A percentile compares a stretch with the other conserved stretches of the same genome.
Evolutionary conservation across 129 eudicot genomes (phyloP).

Genomic region (Solidago caesia): DNA sequence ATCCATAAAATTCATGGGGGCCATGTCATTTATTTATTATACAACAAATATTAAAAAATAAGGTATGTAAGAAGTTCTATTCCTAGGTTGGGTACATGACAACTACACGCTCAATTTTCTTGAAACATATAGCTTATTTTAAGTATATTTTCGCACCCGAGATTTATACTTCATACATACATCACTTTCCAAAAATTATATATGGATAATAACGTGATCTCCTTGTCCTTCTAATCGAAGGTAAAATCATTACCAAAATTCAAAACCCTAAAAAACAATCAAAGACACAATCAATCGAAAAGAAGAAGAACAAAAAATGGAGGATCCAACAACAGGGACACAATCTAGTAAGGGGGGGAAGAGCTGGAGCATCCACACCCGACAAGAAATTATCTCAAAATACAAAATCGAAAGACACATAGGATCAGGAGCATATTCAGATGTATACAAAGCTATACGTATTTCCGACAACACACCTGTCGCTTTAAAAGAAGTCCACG

Average conservation of each 20-base stretch:
- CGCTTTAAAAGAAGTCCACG: slow-evolving; percentile 93
- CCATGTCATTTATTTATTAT: no score
- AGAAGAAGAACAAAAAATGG: slow-evolving; percentile 27
- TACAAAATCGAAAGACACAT: slow-evolving; percentile 62
- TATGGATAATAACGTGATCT: background rate
- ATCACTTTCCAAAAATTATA: no score
- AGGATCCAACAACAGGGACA: slow-evolving; percentile 38
- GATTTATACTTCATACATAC: no score
- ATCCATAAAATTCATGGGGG: no score
- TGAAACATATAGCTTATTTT: no score
- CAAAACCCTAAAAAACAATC: slow-evolving; percentile 19
- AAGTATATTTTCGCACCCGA: no score
- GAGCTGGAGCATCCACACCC: slow-evolving; percentile 98
- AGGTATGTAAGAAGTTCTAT: no score
- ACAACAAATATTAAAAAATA: no score
- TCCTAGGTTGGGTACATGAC: no score
- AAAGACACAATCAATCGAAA: no score
- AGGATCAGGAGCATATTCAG: slow-evolving; percentile 92
- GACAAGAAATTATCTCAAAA: slow-evolving; percentile 68
- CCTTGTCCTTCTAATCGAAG: background rate
- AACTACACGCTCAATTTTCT: no score
- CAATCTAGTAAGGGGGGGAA: slow-evolving; percentile 24
- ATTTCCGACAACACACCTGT: slow-evolving; percentile 62
- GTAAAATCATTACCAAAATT: background rate
- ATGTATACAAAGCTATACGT: slow-evolving; percentile 76